Percentiles rank a stretch among this genome's conserved stretches.
Conservation (phyloP, 129 eudicot genomes). For the Rutidosis leptorrhynchoides region DNA sequence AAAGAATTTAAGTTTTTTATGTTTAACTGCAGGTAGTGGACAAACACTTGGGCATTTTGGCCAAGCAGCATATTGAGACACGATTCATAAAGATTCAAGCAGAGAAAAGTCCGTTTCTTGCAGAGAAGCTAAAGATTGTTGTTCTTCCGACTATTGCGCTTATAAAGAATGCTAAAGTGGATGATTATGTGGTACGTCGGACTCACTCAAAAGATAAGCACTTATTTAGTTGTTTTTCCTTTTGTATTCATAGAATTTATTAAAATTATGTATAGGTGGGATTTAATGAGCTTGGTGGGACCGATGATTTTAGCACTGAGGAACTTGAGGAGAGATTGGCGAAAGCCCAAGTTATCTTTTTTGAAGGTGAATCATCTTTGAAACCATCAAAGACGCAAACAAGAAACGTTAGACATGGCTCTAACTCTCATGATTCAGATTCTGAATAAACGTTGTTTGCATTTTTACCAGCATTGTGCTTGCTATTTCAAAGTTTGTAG, state of each 20-base stretch:
- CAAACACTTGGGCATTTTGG: constrained; percentile 78
- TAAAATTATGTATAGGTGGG: constrained; percentile 60
- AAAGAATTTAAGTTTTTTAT: not conserved
- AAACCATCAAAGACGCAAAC: constrained; percentile 47
- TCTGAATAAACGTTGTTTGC: constrained; percentile 42
- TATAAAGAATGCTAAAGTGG: constrained; percentile 88
- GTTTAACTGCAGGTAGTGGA: constrained; percentile 72
- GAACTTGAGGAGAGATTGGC: constrained; percentile 88
- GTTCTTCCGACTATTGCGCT: constrained; percentile 96
- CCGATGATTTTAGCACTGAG: constrained; percentile 84
- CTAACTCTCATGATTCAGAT: constrained; percentile 73
- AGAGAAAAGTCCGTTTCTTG: constrained; percentile 89
- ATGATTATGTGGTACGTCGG: constrained; percentile 79
- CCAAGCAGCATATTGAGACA: constrained; percentile 92
- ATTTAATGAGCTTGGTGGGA: constrained; percentile 92
- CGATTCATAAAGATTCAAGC: constrained; percentile 90
- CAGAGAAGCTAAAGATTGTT: constrained; percentile 82
- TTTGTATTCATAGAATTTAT: not conserved
- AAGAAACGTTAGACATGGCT: constrained; percentile 67
- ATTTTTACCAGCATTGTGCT: not conserved
- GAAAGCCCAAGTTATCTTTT: constrained; percentile 63
- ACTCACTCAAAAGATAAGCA: not conserved
- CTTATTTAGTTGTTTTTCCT: not conserved
- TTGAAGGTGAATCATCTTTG: constrained; percentile 86
- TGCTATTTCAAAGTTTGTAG: not conserved